Percentiles rank a stretch among this genome's conserved stretches.
Evolutionary conservation across 2,329 filamentous ascomycete genomes (phyloP).

Genomic region (Annulohypoxylon truncatum): DNA sequence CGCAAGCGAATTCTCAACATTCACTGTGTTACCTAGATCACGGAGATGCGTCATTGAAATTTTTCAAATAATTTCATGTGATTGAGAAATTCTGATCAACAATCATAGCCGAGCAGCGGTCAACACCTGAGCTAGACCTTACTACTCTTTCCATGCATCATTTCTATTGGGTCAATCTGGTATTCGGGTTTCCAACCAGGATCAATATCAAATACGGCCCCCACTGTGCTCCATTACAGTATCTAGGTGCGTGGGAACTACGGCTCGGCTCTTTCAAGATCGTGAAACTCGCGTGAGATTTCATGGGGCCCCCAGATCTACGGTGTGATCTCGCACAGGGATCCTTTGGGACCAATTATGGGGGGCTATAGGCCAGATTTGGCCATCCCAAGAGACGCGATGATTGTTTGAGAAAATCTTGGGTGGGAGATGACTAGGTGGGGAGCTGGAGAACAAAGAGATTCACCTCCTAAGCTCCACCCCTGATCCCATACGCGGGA

Average conservation of each 20-base stretch:
- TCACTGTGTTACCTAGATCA: not conserved
- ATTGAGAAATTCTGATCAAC: not conserved
- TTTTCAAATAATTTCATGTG: not conserved
- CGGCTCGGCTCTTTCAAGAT: not conserved
- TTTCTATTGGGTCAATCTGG: not conserved
- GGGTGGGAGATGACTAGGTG: slow-evolving; percentile 1
- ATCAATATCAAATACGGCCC: not conserved
- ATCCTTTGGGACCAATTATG: not conserved
- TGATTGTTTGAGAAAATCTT: not conserved
- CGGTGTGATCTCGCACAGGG: not conserved
- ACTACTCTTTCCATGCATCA: not conserved
- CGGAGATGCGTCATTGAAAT: not conserved
- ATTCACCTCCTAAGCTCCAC: not conserved
- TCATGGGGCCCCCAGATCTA: not conserved
- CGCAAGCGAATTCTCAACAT: not conserved
- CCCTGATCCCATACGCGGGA: not conserved
- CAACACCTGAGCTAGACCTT: not conserved
- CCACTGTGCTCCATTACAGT: not conserved
- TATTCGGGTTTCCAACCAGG: not conserved
- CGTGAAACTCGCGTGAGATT: not conserved
- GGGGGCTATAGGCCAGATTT: not conserved
- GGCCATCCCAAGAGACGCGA: not conserved
- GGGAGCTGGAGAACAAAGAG: not conserved
- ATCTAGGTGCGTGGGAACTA: not conserved
- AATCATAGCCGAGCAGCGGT: not conserved